Evolutionary conservation across 139 green algal genomes (phyloP), one percentile per base, ranked within the genome.

Genomic region (Micractinium sp.): DNA sequence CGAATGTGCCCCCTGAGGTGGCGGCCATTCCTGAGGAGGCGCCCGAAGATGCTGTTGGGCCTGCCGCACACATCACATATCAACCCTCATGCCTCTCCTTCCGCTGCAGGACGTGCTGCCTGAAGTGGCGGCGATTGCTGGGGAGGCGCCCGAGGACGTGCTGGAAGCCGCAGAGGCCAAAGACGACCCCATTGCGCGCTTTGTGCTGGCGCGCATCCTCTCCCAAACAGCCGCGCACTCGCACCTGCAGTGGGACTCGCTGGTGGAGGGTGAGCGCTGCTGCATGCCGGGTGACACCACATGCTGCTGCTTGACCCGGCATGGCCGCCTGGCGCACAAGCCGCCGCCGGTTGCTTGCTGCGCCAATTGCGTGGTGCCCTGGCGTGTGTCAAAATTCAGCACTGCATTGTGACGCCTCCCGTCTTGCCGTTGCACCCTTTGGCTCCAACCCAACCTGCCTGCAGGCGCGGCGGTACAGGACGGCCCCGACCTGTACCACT

Each of bases 121-220:
- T 0, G 56, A 74, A 60, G 56, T 86, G 16, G 81, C 56, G 1
- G 81, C 81, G 20, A 86, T 86, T 36, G 81, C 81, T 13, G 60
- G 76, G 81, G 60, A 86, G 22, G 81, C 60, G 9, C 63, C 63
- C 0, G 66, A 80, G 0, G 36, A 78, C 23, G 82, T 87, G 63
- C 66, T 79, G 82, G 63, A 87, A 67, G 82, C 71, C 36, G 82
- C 82, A 18, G 63, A 87, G 27, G 82, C 82, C 36, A 87, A 87
- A 36, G 63, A 79, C 29, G 82, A 87, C 39, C 82, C 82, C 36
- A 63, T 87, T 7, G 82, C 82, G 2, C 82, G 82, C 66, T 87
- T 87, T 67, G 82, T 87, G 66, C 66, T 87, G 82, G 82, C 82
- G 22, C 82, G 82, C 82, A 87, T 86, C 74, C 86, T 90, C n/a